These are phyloP conservation scores for Orbilia ellipsospora DNA, from an alignment of 2,329 filamentous ascomycete species.

Conservation along the genomic window DNA sequence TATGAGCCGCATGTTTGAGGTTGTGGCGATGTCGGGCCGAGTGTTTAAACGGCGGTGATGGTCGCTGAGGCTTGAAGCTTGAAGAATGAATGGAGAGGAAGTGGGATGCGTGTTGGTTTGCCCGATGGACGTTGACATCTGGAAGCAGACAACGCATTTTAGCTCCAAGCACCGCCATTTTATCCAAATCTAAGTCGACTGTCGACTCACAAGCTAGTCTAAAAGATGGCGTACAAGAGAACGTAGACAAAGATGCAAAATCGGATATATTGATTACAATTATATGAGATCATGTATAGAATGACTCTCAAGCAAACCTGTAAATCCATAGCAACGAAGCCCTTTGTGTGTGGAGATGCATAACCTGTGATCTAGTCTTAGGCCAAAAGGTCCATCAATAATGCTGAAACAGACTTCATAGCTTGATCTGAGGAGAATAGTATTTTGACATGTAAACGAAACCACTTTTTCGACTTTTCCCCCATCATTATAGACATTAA, in stretches of 20 bases:
- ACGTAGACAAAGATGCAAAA: not conserved
- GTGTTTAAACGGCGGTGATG: not conserved
- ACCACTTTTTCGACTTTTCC: slow-evolving; percentile 30
- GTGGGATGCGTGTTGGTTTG: slow-evolving; percentile 20
- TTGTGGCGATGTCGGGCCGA: slow-evolving; percentile 9
- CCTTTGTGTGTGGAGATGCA: too few relatives aligned
- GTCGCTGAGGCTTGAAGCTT: not conserved
- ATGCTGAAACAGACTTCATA: too few relatives aligned
- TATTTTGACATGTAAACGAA: slow-evolving; percentile 11
- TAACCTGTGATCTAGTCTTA: too few relatives aligned
- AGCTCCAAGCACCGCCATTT: not conserved
- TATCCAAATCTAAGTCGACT: too few relatives aligned
- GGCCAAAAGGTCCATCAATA: too few relatives aligned
- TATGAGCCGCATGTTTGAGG: slow-evolving; percentile 71
- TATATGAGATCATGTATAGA: too few relatives aligned
- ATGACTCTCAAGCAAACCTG: too few relatives aligned
- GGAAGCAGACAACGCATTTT: slow-evolving; percentile 25
- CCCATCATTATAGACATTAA: slow-evolving; percentile 37
- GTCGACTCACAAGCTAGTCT: too few relatives aligned
- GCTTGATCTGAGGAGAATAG: too few relatives aligned
- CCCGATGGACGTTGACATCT: not conserved
- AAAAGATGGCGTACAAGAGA: not conserved
- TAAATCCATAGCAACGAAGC: too few relatives aligned
- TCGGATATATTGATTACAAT: too few relatives aligned
- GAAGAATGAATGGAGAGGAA: not conserved